Base-by-base conservation (phyloP, 306 rosid genomes). In the Prunus armeniaca region DNA sequence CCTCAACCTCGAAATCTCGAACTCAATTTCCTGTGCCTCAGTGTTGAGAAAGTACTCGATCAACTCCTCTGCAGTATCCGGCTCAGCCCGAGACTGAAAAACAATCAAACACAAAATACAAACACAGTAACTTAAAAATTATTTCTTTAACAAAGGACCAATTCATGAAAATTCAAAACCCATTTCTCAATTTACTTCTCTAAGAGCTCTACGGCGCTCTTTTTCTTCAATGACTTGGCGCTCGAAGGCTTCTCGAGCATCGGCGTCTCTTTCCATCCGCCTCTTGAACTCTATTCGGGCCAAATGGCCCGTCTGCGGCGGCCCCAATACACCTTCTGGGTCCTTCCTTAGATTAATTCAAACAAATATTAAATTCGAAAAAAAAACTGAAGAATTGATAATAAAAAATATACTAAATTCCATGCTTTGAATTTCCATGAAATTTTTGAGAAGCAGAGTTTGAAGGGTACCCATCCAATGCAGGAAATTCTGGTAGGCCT, bases 21-120 rank as follows among this genome's bases (percentile, higher is more conserved):
- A 90, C 81, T 92, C 96, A 60, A 95, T 88, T 28, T 95, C 96
- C 79, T 86, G 96, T 74, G 98, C 96, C 82, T 95, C 98, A 7
- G 97, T 95, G 76, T 95, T 90, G 41, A 95, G 92, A 60, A 95
- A 84, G 86, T 90, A 95, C 73, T 95, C 97, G 41, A 92, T 72
- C 15, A 95, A 85, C 27, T 80, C 92, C 52, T 82, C 79, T 0
- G 87, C 85, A 52, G 84, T 79, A 60, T 85, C 93, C 11, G 98
- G 98, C 72, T 75, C 76, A 71, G 52, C 69, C 61, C 97, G 94
- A 65, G 97, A 90, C 97, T 87, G 38, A 57, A 51, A 12, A 65
- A 38, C 10, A 68, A 45, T 18, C 74, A 49, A 24, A 28, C 32
- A 51, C 34, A 52, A 38, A 0, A 78, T 18, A 64, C 41, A 12